Conservation (phyloP, 2,329 filamentous ascomycete species). For the Fusarium equiseti region DNA sequence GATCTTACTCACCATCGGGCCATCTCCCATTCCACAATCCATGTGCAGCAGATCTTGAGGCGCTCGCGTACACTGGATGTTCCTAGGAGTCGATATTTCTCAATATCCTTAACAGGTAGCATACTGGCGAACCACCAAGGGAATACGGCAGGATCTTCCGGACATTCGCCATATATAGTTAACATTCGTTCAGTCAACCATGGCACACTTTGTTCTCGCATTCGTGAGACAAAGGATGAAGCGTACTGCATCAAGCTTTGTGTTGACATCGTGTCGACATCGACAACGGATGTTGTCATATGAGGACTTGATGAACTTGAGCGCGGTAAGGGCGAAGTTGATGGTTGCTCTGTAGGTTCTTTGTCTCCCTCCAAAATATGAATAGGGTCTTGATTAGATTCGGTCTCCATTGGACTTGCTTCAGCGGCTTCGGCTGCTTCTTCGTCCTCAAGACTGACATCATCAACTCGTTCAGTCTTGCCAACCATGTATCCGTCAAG, state of each 20-base stretch:
- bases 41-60: constrained; percentile 83
- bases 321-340: background rate
- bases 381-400: background rate
- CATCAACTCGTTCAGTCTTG: constrained; percentile 81
- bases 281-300: constrained; percentile 15
- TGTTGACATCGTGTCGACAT: constrained; percentile 69
- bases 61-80: constrained; percentile 83
- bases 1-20: constrained; percentile 74
- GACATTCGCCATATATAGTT: constrained; percentile 80
- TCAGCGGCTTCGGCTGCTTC: constrained; percentile 80
- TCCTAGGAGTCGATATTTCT: constrained; percentile 81
- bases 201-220: constrained; percentile 74
- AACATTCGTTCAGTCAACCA: constrained; percentile 82
- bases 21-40: constrained; percentile 80
- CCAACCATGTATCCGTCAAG: constrained; percentile 84
- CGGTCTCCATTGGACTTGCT: constrained; percentile 39
- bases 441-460: constrained; percentile 85
- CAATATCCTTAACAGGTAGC: constrained; percentile 79
- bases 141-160: constrained; percentile 80
- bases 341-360: constrained; percentile 1
- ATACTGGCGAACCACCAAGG: constrained; percentile 93
- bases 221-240: constrained; percentile 75
- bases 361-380: constrained; percentile 7
- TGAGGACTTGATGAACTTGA: constrained; percentile 15
- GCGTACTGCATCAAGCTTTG: constrained; percentile 75